phyloP scores from a whole-genome alignment of 2,329 filamentous ascomycete genomes.

The Phyllosticta citribraziliensis region DNA sequence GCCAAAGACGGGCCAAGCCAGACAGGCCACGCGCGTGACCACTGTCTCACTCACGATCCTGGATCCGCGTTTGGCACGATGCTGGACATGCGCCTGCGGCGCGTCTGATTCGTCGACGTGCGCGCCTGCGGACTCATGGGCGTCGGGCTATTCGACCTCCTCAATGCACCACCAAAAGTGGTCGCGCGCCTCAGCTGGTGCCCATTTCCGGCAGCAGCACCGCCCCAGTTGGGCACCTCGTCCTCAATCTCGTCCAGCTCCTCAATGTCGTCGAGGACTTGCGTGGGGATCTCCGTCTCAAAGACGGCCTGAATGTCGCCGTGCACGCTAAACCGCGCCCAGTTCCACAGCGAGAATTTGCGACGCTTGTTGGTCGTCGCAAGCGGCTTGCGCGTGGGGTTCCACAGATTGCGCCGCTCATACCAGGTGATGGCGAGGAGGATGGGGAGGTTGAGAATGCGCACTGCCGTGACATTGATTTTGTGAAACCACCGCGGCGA shows the following conservation, averaged over 20 bases:
- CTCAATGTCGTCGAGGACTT: constrained; percentile 37
- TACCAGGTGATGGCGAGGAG: constrained; percentile 60
- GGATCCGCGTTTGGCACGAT: not conserved
- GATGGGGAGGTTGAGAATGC: constrained; percentile 64
- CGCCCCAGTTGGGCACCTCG: constrained; percentile 28
- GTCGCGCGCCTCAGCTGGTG: constrained; percentile 3
- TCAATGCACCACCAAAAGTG: not conserved
- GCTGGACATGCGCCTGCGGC: not conserved
- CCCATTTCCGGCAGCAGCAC: constrained; percentile 21
- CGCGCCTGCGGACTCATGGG: not conserved
- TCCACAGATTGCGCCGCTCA: constrained; percentile 63
- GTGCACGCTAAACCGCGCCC: constrained; percentile 59
- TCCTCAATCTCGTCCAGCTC: constrained; percentile 40
- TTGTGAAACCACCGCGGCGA: constrained; percentile 85
- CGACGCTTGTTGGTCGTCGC: constrained; percentile 27
- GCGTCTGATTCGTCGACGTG: not conserved
- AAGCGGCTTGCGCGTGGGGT: constrained; percentile 28
- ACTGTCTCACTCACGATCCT: not conserved
- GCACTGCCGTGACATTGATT: constrained; percentile 69
- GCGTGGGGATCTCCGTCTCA: constrained; percentile 57
- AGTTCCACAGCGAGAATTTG: constrained; percentile 51
- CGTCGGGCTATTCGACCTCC: not conserved
- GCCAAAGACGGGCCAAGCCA: not conserved
- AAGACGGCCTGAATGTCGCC: constrained; percentile 65
- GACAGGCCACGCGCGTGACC: too few species aligned